These are phyloP conservation scores for Cucumis melo DNA, from an alignment of 306 rosid genomes.

Conservation along the genomic window DNA sequence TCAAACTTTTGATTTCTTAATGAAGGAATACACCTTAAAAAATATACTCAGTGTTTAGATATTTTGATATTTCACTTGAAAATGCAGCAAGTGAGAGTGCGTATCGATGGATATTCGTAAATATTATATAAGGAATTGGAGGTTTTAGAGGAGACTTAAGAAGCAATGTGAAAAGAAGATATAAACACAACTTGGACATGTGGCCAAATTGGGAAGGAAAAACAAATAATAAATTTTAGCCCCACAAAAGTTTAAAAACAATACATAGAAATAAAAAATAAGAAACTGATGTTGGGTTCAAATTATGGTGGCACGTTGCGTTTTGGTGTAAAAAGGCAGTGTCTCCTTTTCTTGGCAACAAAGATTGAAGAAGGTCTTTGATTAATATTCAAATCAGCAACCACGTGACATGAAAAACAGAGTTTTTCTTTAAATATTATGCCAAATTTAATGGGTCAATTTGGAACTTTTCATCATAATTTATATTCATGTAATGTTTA, in stretches of 20 bases:
- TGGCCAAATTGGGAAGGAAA: neutral
- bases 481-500: neutral
- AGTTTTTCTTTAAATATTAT: neutral
- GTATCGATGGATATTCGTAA: neutral
- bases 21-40: too few relatives aligned
- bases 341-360: neutral
- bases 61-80: neutral
- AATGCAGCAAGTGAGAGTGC: neutral
- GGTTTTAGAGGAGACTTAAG: neutral
- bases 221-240: neutral
- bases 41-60: neutral
- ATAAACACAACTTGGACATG: neutral
- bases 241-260: neutral
- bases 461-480: neutral
- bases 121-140: neutral
- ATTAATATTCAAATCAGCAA: neutral
- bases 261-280: neutral
- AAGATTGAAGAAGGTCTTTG: neutral
- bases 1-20: neutral
- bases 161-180: neutral
- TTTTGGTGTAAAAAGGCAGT: neutral
- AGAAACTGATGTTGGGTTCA: neutral
- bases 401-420: neutral
- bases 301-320: neutral
- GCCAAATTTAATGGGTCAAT: neutral